Evolutionary conservation across 352 stramenopile species (phyloP), one percentile per base, ranked within the genome.

Genomic region (Pythium aquatile): DNA sequence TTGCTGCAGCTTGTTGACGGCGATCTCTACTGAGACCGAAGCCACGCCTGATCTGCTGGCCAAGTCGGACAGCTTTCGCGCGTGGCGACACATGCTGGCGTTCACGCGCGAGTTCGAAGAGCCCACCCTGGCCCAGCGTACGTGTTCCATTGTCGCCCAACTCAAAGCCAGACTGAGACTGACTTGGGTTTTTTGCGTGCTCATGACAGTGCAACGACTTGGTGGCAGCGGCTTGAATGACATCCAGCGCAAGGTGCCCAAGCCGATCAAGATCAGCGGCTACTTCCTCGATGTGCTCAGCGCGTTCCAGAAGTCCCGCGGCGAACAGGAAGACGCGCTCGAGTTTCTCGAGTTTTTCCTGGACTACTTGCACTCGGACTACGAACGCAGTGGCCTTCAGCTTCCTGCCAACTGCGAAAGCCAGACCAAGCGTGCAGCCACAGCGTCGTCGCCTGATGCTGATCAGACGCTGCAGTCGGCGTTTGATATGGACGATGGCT

Each of bases 321-420:
- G 86, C 40, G 81, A 91, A 40, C 84, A 94, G 57, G 82, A 94
- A 70, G 86, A 94, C 28, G 86, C 86, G 24, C 76, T 94, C 17
- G 86, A 94, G 69, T 94, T 94, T 63, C 74, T 94, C 33, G 86
- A 94, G 62, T 94, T 94, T 65, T 90, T 92, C 62, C 68, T 94
- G 33, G 86, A 94, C 37, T 88, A 91, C 56, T 55, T 94, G 37
- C 86, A 94, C 65, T 86, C 77, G 0, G 86, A 94, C 62, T 94
- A 92, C 63, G 86, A 93, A 44, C 76, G 79, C 37, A 93, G 84
- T 42, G 79, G 77, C 0, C 69, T 93, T 14, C 54, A 73, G 58
- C 71, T 93, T 42, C 84, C 84, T 28, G 39, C 51, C 17, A 78
- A 62, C 13, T 93, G 84, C 46, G 82, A 90, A 37, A 73, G 70